phyloP scores from a whole-genome alignment of 1,284 basidiomycete species.

The Microbotryomycetes sp. region DNA sequence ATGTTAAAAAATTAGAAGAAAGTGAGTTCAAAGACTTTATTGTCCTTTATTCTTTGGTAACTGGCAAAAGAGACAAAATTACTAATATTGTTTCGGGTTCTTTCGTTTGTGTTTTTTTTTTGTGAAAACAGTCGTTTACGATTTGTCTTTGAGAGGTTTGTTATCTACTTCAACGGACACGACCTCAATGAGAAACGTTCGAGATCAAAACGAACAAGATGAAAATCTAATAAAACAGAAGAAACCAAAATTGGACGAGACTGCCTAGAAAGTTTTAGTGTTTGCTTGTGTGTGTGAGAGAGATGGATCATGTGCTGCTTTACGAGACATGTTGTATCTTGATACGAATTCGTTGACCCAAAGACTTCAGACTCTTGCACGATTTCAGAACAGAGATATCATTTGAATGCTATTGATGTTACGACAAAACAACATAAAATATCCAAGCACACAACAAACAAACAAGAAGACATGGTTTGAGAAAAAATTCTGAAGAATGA shows the following conservation, averaged over 20 bases:
- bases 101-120: too few species aligned
- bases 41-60: neutral
- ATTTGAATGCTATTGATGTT: too few species aligned
- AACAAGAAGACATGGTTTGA: neutral
- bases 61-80: neutral
- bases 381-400: too few species aligned
- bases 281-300: too few species aligned
- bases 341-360: too few species aligned
- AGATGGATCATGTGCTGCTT: neutral
- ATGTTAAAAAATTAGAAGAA: slow-evolving; percentile 84
- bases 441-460: neutral
- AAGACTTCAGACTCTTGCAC: too few species aligned
- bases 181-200: neutral
- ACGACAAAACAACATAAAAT: neutral
- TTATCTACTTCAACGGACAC: slow-evolving; percentile 1
- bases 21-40: slow-evolving; percentile 47
- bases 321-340: neutral
- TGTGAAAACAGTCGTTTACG: slow-evolving; percentile 61
- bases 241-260: neutral
- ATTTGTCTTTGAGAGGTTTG: slow-evolving; percentile 68
- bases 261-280: neutral
- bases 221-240: neutral
- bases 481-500: too few species aligned
- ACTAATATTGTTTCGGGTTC: neutral
- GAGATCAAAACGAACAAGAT: neutral